A percentile compares a stretch with the other conserved stretches of the same genome.
phyloP scores from a whole-genome alignment of 345 rosid species.

The Brassica juncea region DNA sequence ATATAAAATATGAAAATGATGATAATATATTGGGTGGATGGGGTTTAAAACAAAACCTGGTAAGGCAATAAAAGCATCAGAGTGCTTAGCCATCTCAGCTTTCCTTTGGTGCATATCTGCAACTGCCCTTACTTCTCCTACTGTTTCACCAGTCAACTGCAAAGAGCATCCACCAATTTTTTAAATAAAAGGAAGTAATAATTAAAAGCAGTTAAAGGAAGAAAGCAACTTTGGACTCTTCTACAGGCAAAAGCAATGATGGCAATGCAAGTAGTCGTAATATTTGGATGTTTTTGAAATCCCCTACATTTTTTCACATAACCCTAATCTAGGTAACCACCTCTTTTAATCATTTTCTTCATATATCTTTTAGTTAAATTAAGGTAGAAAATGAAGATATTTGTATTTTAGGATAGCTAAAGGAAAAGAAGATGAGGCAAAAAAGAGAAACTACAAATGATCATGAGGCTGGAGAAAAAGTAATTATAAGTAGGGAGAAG shows the following conservation, averaged over 20 bases:
- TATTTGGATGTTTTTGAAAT: conserved; percentile 23
- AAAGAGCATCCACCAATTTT: conserved; percentile 24
- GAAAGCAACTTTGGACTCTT: conserved; percentile 46
- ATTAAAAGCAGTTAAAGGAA: conserved; percentile 39
- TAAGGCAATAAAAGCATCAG: conserved; percentile 99
- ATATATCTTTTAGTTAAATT: conserved; percentile 4
- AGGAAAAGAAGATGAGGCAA: conserved; percentile 4
- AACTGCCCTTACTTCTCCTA: conserved; percentile 99
- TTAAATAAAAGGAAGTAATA: conserved; percentile 32
- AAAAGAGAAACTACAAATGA: conserved; percentile 26
- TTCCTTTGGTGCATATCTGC: conserved; percentile 99
- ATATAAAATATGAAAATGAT: conserved; percentile 13
- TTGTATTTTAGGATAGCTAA: conserved; percentile 16
- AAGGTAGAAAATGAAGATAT: background rate
- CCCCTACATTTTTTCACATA: conserved; percentile 17
- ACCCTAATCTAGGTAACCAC: conserved; percentile 30
- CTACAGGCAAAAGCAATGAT: conserved; percentile 46
- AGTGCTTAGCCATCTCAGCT: conserved; percentile 99
- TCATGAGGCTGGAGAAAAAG: conserved; percentile 27
- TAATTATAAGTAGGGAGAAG: conserved; percentile 27
- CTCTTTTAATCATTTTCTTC: conserved; percentile 26
- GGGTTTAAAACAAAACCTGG: conserved; percentile 74
- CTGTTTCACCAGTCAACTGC: conserved; percentile 99
- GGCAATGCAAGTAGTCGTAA: conserved; percentile 37
- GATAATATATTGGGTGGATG: conserved; percentile 32